These are phyloP conservation scores for Leishmania major DNA, from an alignment of 208 protist genomes.

Conservation along the genomic window DNA sequence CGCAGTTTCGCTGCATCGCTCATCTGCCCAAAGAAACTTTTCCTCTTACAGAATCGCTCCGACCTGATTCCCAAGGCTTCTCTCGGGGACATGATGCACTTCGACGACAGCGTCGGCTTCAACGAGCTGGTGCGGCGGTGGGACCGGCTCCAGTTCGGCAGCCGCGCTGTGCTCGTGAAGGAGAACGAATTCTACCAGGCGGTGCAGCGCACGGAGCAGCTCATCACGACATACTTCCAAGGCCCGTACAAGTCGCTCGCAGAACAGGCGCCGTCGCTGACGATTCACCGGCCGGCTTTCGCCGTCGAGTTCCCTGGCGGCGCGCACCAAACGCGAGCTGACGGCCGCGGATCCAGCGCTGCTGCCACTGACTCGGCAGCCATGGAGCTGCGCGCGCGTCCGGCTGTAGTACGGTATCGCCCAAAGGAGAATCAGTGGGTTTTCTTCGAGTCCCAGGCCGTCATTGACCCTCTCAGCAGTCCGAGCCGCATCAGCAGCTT, in stretches of 20 bases:
- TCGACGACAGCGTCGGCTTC: constrained; percentile 88
- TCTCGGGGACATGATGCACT: constrained; percentile 77
- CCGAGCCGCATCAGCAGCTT: constrained; percentile 48
- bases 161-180: constrained; percentile 70
- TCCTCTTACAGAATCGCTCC: constrained; percentile 63
- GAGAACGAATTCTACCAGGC: constrained; percentile 71
- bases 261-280: constrained; percentile 83
- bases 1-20: constrained; percentile 76
- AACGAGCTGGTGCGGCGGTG: constrained; percentile 87
- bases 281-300: constrained; percentile 86
- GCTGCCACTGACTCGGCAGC: not conserved
- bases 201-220: constrained; percentile 69
- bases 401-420: constrained; percentile 75
- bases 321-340: not conserved
- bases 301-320: constrained; percentile 44
- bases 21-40: constrained; percentile 86
- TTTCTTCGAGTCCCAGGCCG: constrained; percentile 74
- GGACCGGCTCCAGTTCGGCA: constrained; percentile 89
- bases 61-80: constrained; percentile 64
- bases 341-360: not conserved
- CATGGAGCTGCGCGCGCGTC: constrained; percentile 65
- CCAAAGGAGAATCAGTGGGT: constrained; percentile 92
- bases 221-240: constrained; percentile 82
- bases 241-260: constrained; percentile 69
- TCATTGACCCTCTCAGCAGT: constrained; percentile 74